Base-by-base conservation (phyloP, 139 green algal species). In the Chlorella sp. region DNA sequence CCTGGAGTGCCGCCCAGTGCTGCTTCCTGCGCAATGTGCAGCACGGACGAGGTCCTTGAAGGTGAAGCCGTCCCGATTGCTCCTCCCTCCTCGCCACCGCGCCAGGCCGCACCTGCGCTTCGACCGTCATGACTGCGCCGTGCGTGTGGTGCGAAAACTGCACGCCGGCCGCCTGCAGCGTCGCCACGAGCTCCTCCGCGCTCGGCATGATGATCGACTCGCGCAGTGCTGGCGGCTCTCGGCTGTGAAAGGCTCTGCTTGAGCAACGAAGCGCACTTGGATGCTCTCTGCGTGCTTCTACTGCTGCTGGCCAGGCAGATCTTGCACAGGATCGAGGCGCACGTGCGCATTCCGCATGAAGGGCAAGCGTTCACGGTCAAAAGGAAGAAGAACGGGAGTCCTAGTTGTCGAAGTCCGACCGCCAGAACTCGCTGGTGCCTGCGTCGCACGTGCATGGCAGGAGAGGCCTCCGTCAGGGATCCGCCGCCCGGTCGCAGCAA, bases 381-480 rank as follows among this genome's bases (percentile, higher is more conserved):
- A n/a, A n/a, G n/a, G n/a, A n/a, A n/a, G n/a, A n/a, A n/a, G n/a
- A n/a, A n/a, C n/a, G n/a, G n/a, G n/a, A n/a, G n/a, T n/a, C 42
- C 42, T 55, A 55, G 10, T 17, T 17, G 69, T 85, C 79, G 49
- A 82, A 82, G 59, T 85, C 80, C 0, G 72, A 78, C 32, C 80
- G 80, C 76, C 80, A 85, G 73, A 80, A 82, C n/a, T 85, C 72
- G 24, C 71, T 80, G 1, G 76, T 82, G 29, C 76, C 77, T 74
- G 51, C 55, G 33, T 17, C 26, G 26, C 26, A 64, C 22, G n/a
- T 64, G 59, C 59, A 27, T 30, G 59, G 6, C 23, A 64, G 22
- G 23, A 10, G 5, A 29, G 22, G 59, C 59, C n/a, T 4, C 22
- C 22, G n/a, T n/a, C 23, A 32, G 4, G 6, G 22, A 10, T 64